Evolutionary conservation across 768 basidiomycete genomes (phyloP), one percentile per base, ranked within the genome.

Genomic region (Rhodotorula graminis): DNA sequence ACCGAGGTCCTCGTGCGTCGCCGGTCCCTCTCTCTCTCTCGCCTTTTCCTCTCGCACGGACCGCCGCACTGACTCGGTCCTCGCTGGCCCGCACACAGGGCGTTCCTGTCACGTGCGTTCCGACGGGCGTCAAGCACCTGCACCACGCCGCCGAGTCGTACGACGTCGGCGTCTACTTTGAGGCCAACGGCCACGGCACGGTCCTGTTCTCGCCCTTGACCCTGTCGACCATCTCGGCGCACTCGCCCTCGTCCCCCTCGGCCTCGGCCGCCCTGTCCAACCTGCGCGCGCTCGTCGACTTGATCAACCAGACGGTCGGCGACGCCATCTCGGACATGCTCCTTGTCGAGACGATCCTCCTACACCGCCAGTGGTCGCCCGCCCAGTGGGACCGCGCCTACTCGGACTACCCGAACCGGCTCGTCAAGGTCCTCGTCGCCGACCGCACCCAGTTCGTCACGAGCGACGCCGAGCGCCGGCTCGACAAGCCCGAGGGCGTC

Each of bases 151-250:
- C 96, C 19, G 92, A 94, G 78, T 87, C 88, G 78, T 98, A 89
- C 81, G 87, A 92, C 79, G 86, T 99, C 67, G 96, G 96, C n/a
- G 92, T 99, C 58, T 99, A 99, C 82, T 99, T 99, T 78, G 96
- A 99, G 81, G 96, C 96, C 47, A 99, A 99, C 80, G 96, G 96
- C 5, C 96, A 99, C 77, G 96, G 96, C 46, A 99, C 96, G 6
- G 92, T 98, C 60, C 82, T 98, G 67, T 98, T 99, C 83, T 97
- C 96, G 21, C 86, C 85, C 14, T 80, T 85, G 29, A 90, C 92
- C 8, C 85, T 89, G 67, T 83, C 86, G 33, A 85, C 81, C 58
- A 84, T 99, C 53, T 77, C 82, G 44, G 81, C 83, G 33, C 84
- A 91, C 78, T 84, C 90, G 75, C 89, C 95, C 53, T 91, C 91